These are phyloP conservation scores for Daldinia bambusicola DNA, from an alignment of 495 filamentous ascomycete genomes.

Conservation along the genomic window DNA sequence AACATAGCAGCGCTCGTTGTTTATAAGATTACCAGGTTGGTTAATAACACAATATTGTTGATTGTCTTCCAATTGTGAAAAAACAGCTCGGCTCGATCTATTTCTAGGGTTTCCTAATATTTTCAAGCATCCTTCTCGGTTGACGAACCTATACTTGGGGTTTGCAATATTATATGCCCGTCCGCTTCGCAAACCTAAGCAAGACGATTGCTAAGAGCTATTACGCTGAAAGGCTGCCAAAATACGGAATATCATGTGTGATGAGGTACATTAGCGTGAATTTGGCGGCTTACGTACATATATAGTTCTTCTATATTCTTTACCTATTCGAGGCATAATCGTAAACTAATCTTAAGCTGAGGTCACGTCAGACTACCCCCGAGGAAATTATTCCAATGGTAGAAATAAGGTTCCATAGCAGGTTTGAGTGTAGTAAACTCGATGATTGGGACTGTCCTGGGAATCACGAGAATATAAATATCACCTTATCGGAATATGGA, in stretches of 20 bases:
- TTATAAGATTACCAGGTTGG: neutral
- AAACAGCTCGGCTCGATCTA: neutral
- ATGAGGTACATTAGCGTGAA: neutral
- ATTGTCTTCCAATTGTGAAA: neutral
- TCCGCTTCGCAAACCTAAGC: neutral
- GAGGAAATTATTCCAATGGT: neutral
- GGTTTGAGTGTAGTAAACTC: neutral
- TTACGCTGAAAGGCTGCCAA: conserved; percentile 3
- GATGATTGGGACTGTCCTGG: neutral
- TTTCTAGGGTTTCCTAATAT: neutral
- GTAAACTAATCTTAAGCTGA: neutral
- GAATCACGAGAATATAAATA: neutral
- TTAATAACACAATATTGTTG: too few species aligned
- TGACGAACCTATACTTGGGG: neutral
- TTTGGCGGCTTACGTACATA: conserved; percentile 8
- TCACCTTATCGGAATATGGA: neutral
- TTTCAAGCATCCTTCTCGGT: neutral
- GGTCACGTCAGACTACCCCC: conserved; percentile 6
- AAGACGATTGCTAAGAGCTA: neutral
- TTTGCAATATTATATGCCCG: neutral
- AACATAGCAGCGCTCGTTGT: neutral
- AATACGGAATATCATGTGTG: conserved; percentile 1
- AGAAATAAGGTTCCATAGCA: neutral
- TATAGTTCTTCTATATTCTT: neutral
- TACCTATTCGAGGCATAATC: conserved; percentile 4